These are phyloP conservation scores for Vanrija humicola DNA, from an alignment of 1,284 basidiomycete species.

Conservation along the genomic window DNA sequence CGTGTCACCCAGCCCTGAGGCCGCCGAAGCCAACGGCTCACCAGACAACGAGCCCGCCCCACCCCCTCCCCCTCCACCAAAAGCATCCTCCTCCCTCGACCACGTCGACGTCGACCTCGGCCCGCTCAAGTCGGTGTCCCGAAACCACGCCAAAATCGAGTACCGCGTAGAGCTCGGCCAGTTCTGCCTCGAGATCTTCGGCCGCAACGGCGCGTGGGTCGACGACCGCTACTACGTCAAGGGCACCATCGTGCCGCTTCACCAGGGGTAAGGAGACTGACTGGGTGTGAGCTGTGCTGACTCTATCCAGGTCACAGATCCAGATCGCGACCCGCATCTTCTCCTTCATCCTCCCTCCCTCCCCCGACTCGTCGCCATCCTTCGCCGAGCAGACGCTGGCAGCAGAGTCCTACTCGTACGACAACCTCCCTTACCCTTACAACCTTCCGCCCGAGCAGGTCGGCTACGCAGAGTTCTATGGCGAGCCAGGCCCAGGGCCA, in stretches of 20 bases:
- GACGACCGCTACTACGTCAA: slow-evolving; percentile 91
- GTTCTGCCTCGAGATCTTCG: slow-evolving; percentile 86
- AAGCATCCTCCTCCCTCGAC: slow-evolving; percentile 46
- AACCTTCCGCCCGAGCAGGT: slow-evolving; percentile 40
- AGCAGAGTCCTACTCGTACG: slow-evolving; percentile 18
- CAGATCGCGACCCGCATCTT: slow-evolving; percentile 98
- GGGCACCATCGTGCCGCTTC: slow-evolving; percentile 74
- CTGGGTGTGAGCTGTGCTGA: background rate
- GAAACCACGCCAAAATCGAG: slow-evolving; percentile 92
- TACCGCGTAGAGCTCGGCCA: slow-evolving; percentile 59
- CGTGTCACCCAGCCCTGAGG: background rate
- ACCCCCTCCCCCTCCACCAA: slow-evolving; percentile 30
- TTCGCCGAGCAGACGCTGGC: slow-evolving; percentile 25
- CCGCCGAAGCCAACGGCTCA: background rate
- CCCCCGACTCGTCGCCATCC: slow-evolving; percentile 34
- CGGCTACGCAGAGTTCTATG: slow-evolving; percentile 42
- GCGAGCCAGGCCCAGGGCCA: slow-evolving; percentile 38
- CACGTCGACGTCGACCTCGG: slow-evolving; percentile 92
- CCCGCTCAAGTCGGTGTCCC: slow-evolving; percentile 91
- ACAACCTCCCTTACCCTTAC: slow-evolving; percentile 40
- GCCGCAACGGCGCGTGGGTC: slow-evolving; percentile 96
- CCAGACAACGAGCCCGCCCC: background rate
- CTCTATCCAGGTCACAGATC: slow-evolving; percentile 75
- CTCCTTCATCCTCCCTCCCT: slow-evolving; percentile 81
- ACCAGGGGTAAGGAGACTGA: slow-evolving; percentile 68